Percentiles rank a stretch among this genome's conserved stretches.
Evolutionary conservation across 345 rosid species (phyloP).

Genomic region (Melaleuca quinquenervia): DNA sequence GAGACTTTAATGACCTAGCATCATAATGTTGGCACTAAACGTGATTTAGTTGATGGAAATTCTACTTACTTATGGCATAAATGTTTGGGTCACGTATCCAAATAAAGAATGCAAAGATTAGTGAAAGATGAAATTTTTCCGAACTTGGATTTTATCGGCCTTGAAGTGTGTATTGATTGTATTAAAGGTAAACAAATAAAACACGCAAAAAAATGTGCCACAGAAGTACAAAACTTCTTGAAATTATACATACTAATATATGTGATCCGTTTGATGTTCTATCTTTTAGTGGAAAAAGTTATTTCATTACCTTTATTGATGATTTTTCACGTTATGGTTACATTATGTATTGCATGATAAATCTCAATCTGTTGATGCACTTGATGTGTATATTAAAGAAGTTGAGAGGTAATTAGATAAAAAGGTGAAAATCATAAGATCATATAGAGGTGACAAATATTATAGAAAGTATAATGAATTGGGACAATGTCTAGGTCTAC

Average conservation of each 20-base stretch:
- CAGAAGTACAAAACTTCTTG: neutral
- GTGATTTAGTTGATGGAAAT: neutral
- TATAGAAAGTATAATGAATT: neutral
- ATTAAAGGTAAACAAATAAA: neutral
- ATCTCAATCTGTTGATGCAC: neutral
- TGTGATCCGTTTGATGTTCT: neutral
- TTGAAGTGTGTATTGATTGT: neutral
- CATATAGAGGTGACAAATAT: neutral
- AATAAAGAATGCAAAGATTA: neutral
- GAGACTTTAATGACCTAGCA: neutral
- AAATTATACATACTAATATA: neutral
- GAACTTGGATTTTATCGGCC: neutral
- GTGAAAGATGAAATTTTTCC: neutral
- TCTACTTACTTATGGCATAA: neutral
- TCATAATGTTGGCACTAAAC: neutral
- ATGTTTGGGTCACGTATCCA: neutral
- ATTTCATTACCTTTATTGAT: constrained; percentile 2
- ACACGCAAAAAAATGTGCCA: neutral
- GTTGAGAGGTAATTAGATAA: constrained; percentile 2
- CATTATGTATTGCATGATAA: constrained; percentile 1
- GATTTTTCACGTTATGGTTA: constrained; percentile 4
- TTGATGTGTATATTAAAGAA: neutral
- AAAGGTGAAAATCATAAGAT: constrained; percentile 2
- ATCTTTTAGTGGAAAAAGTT: neutral
- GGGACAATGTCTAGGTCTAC: neutral